Evolutionary conservation across 2,329 filamentous ascomycete genomes (phyloP).

Genomic region (Apiospora koreana): DNA sequence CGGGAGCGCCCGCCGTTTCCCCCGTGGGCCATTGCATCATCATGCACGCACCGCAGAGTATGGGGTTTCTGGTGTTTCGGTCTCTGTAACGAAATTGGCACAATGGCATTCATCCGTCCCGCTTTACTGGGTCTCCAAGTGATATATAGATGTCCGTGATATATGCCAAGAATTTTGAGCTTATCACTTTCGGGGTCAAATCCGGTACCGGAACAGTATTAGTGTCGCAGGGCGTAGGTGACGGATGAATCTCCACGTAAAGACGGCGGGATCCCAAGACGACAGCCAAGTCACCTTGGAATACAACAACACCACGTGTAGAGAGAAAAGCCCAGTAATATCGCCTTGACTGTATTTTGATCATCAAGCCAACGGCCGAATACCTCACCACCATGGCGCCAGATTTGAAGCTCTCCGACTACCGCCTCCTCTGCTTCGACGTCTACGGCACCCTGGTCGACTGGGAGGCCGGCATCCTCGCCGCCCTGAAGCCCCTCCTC

Average conservation of each 20-base stretch:
- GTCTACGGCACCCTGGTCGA: slow-evolving; percentile 79
- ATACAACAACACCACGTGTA: no score
- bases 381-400: background rate
- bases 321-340: no score
- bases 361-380: no score
- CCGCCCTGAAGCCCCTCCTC: slow-evolving; percentile 52
- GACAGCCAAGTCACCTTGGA: background rate
- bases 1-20: background rate
- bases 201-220: background rate
- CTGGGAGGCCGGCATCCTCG: slow-evolving; percentile 69
- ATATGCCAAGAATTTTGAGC: background rate
- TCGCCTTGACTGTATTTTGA: no score
- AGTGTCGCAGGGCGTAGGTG: background rate
- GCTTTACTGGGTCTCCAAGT: background rate
- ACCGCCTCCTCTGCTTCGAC: slow-evolving; percentile 63
- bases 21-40: slow-evolving; percentile 3
- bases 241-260: background rate
- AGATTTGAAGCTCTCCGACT: slow-evolving; percentile 15
- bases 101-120: background rate
- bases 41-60: background rate
- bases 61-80: background rate
- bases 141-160: background rate
- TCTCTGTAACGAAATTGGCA: background rate
- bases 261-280: background rate
- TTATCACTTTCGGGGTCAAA: background rate